Evolutionary conservation across 352 stramenopile genomes (phyloP).

Genomic region (Blastocystis sp.): DNA sequence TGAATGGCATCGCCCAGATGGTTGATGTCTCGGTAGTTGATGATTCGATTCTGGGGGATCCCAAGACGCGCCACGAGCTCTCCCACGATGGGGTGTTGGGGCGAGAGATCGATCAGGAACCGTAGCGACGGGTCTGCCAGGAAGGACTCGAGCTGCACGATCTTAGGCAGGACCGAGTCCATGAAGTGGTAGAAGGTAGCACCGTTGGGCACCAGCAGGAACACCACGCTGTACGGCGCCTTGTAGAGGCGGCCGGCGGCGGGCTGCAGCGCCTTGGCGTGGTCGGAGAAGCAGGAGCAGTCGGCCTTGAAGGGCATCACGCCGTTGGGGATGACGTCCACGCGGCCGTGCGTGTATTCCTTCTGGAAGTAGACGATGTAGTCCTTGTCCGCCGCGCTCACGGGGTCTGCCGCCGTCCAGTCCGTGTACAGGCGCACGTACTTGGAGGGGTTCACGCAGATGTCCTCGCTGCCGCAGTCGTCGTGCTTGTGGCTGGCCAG

Average conservation of each 20-base stretch:
- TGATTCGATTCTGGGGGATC: slow-evolving; percentile 15
- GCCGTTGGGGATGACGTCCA: slow-evolving; percentile 37
- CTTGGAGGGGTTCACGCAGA: slow-evolving; percentile 43
- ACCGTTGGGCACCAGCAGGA: slow-evolving; percentile 38
- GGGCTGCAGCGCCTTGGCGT: background rate
- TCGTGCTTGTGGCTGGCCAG: slow-evolving; percentile 31
- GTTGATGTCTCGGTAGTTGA: slow-evolving; percentile 35
- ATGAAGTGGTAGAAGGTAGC: slow-evolving; percentile 61
- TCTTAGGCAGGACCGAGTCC: slow-evolving; percentile 49
- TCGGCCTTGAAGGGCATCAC: slow-evolving; percentile 29
- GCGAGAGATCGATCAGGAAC: slow-evolving; percentile 46
- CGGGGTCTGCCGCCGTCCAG: background rate
- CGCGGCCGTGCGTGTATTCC: slow-evolving; percentile 18
- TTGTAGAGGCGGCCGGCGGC: background rate
- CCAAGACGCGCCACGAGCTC: slow-evolving; percentile 17
- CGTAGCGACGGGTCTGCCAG: slow-evolving; percentile 13
- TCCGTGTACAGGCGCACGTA: slow-evolving; percentile 36
- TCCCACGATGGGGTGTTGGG: slow-evolving; percentile 30
- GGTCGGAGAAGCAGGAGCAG: slow-evolving; percentile 20
- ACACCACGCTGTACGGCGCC: slow-evolving; percentile 18
- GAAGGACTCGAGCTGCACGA: slow-evolving; percentile 66
- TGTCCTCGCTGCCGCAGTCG: slow-evolving; percentile 34
- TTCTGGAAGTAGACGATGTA: slow-evolving; percentile 55
- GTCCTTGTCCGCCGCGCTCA: slow-evolving; percentile 6
- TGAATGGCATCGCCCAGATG: background rate